phyloP scores from a whole-genome alignment of 169 alveolate genomes.

The Cryptosporidium sp. region DNA sequence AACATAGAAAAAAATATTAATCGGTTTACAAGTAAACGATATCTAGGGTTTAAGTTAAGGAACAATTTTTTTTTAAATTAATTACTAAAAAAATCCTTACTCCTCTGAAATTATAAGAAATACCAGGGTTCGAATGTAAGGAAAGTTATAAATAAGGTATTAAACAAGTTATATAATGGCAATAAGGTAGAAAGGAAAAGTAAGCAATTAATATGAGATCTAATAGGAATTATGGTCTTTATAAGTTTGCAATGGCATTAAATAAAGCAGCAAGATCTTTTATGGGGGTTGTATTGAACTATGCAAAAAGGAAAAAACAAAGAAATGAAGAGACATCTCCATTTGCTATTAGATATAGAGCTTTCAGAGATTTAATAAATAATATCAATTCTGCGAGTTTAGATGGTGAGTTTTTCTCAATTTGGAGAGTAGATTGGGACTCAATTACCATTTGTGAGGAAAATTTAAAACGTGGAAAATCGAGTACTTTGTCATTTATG shows the following conservation, averaged over 20 bases:
- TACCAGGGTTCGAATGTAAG: background rate
- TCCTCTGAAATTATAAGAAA: background rate
- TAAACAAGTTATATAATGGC: background rate
- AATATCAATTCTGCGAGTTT: background rate
- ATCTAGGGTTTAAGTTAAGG: background rate
- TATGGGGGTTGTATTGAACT: slow-evolving; percentile 23
- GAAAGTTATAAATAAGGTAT: background rate
- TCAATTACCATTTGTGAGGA: slow-evolving; percentile 40
- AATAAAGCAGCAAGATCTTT: slow-evolving; percentile 50
- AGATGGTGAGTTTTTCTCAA: slow-evolving; percentile 36
- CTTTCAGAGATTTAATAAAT: slow-evolving; percentile 34
- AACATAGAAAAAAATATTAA: background rate
- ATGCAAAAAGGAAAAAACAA: slow-evolving; percentile 41
- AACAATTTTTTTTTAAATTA: background rate
- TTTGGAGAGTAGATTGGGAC: slow-evolving; percentile 33
- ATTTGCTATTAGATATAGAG: slow-evolving; percentile 63
- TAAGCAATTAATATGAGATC: slow-evolving; percentile 35
- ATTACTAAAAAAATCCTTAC: background rate
- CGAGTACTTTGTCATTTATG: slow-evolving; percentile 28
- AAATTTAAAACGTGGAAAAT: background rate
- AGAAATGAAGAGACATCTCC: slow-evolving; percentile 66
- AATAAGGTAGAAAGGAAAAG: slow-evolving; percentile 1
- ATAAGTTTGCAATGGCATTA: slow-evolving; percentile 20
- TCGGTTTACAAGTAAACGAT: background rate
- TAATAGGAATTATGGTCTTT: background rate